Conservation (phyloP, 192 early-diverging fungal genomes). For the Coemansia brasiliensis region DNA sequence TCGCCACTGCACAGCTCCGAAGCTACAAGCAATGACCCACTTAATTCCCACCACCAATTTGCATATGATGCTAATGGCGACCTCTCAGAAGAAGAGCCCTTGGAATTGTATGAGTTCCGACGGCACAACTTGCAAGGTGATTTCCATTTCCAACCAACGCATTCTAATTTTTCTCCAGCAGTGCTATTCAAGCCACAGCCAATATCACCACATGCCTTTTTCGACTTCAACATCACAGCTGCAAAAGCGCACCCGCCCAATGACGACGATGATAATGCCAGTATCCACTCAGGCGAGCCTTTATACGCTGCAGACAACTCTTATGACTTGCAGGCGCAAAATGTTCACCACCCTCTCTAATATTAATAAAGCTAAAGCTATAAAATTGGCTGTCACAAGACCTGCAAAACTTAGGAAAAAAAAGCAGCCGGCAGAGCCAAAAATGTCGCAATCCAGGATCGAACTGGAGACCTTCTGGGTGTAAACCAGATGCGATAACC, state of each 20-base stretch:
- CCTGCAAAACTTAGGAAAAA: too few species aligned
- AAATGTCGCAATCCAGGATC: slow-evolving; percentile 19
- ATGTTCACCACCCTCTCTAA: too few species aligned
- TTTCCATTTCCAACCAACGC: not conserved
- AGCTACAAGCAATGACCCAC: not conserved
- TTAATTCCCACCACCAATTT: too few species aligned
- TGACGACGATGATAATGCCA: slow-evolving; percentile 20
- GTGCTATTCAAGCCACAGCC: slow-evolving; percentile 30
- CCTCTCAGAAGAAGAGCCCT: slow-evolving; percentile 23
- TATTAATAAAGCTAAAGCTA: too few species aligned
- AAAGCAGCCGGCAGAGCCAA: not conserved
- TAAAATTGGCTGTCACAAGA: too few species aligned
- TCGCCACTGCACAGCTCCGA: not conserved
- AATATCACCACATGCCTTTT: slow-evolving; percentile 31
- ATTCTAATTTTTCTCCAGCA: not conserved
- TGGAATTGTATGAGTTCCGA: not conserved
- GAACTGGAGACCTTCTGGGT: slow-evolving; percentile 24
- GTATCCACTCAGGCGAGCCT: slow-evolving; percentile 19
- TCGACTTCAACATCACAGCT: slow-evolving; percentile 6
- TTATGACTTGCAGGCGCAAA: too few species aligned
- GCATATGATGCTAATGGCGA: not conserved
- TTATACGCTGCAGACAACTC: not conserved
- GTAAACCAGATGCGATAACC: slow-evolving; percentile 26
- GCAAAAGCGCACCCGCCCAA: not conserved
- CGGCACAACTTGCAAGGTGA: not conserved